Percentiles rank a stretch among this genome's conserved stretches.
phyloP scores from a whole-genome alignment of 164 flowering plant genomes.

The Sextonia rubra region DNA sequence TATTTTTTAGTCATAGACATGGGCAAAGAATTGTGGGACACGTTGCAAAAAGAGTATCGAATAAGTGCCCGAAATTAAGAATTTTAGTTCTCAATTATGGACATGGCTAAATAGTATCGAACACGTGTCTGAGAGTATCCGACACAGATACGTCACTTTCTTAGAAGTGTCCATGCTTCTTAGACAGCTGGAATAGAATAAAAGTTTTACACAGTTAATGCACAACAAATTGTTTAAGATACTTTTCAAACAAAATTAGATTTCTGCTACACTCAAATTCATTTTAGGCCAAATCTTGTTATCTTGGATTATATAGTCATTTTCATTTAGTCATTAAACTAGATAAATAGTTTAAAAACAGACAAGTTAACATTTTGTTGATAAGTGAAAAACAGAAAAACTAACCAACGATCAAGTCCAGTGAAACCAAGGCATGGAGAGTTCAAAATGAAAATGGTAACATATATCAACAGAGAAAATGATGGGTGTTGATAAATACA shows the following conservation, averaged over 20 bases:
- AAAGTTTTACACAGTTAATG: background rate
- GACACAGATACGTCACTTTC: no score
- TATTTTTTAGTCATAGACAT: no score
- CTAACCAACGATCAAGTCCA: background rate
- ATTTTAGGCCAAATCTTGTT: no score
- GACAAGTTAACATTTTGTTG: background rate
- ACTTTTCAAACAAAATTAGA: background rate
- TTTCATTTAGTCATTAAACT: background rate
- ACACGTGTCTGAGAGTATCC: no score
- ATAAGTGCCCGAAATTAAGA: no score
- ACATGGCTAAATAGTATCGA: no score
- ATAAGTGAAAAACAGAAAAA: background rate
- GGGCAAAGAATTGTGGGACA: no score
- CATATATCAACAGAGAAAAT: background rate
- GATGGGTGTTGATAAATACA: slow-evolving; percentile 7
- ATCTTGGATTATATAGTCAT: no score
- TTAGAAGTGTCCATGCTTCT: no score
- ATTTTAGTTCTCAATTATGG: no score
- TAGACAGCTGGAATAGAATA: background rate
- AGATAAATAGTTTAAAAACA: background rate
- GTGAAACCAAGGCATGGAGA: background rate
- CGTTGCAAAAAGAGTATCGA: no score
- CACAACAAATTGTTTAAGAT: background rate
- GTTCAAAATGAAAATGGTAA: background rate
- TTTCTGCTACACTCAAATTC: background rate